These are phyloP conservation scores for Cladobotryum mycophilum DNA, from an alignment of 2,329 filamentous ascomycete species.

Conservation along the genomic window DNA sequence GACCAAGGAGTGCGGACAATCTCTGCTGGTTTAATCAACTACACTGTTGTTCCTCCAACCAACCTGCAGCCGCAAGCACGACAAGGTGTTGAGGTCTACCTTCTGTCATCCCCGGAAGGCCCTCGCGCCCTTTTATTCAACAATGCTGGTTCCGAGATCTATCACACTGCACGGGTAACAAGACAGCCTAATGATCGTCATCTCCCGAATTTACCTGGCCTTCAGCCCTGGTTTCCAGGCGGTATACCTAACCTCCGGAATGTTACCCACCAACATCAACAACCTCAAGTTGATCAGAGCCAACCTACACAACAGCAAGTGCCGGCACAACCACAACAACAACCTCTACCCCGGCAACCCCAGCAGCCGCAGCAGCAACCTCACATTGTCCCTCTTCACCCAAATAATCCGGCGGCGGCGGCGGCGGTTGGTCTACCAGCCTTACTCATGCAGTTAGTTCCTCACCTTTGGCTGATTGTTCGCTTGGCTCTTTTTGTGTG, in stretches of 20 bases:
- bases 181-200: conserved; percentile 22
- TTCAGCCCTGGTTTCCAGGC: background rate
- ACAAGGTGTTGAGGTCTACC: conserved; percentile 47
- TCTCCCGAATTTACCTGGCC: conserved; percentile 17
- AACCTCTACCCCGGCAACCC: conserved; percentile 24
- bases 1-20: conserved; percentile 32
- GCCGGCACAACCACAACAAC: conserved; percentile 20
- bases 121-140: conserved; percentile 53
- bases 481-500: conserved; percentile 55
- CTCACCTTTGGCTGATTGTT: conserved; percentile 56
- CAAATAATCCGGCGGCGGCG: conserved; percentile 32
- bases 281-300: conserved; percentile 13
- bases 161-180: conserved; percentile 40
- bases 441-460: conserved; percentile 39
- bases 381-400: conserved; percentile 24
- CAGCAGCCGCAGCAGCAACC: conserved; percentile 10
- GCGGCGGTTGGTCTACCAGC: conserved; percentile 27
- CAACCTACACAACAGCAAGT: conserved; percentile 16
- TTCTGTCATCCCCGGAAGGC: conserved; percentile 54
- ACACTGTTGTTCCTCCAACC: conserved; percentile 14
- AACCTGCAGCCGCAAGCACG: conserved; percentile 17
- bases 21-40: conserved; percentile 24
- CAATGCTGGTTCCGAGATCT: conserved; percentile 41
- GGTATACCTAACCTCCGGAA: background rate
- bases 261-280: conserved; percentile 15